phyloP scores from a whole-genome alignment of 805 yeast species.

The Yarrowia sp. region DNA sequence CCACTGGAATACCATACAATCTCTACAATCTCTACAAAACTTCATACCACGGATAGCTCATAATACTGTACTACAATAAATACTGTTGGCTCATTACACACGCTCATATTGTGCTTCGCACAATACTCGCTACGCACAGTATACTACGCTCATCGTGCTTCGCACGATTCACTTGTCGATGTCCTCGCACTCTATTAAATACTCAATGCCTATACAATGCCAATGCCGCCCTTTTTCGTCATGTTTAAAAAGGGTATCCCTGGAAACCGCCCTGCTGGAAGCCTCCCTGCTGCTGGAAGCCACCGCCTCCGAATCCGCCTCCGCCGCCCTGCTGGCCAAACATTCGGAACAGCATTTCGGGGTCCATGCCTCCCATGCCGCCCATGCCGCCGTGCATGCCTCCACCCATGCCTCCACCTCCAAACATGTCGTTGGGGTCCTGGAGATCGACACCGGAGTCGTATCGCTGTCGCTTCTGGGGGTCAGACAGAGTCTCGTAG shows the following conservation, averaged over 20 bases:
- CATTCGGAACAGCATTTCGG: slow-evolving; percentile 42
- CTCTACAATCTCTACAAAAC: no score
- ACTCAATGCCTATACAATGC: slow-evolving; percentile 19
- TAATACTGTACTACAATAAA: no score
- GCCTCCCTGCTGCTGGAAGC: slow-evolving; percentile 7
- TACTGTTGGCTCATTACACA: no score
- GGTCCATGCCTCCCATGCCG: slow-evolving; percentile 42
- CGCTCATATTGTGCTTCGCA: no score
- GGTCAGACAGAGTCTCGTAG: slow-evolving; percentile 78
- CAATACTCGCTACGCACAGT: no score
- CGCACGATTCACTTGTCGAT: no score
- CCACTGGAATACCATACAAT: no score
- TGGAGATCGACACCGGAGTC: slow-evolving; percentile 81
- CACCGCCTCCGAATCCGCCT: slow-evolving; percentile 31
- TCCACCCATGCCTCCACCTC: slow-evolving; percentile 65
- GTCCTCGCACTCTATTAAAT: slow-evolving; percentile 1
- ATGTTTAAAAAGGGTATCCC: slow-evolving; percentile 7
- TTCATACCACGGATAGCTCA: no score
- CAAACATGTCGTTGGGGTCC: slow-evolving; percentile 42
- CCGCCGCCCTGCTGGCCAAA: slow-evolving; percentile 38
- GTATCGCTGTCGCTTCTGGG: slow-evolving; percentile 82
- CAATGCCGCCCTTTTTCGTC: neutral
- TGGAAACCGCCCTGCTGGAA: slow-evolving; percentile 26
- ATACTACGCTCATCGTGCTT: no score
- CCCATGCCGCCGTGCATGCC: slow-evolving; percentile 59